These are phyloP conservation scores for Marchantia paleacea DNA, from an alignment of 225 moss, liverwort and hornwort species.

Conservation along the genomic window DNA sequence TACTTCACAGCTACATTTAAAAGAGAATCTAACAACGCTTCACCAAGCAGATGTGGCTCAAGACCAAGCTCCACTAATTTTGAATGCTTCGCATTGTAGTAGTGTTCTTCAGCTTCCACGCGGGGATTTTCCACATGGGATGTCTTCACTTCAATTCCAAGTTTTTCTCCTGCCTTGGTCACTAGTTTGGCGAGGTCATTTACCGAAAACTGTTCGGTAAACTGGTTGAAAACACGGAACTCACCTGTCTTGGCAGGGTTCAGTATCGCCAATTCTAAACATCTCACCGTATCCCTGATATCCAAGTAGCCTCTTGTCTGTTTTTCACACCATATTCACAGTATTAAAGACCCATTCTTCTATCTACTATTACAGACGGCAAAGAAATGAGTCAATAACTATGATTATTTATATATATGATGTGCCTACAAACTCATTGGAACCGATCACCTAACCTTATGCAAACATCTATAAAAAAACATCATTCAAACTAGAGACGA, in stretches of 20 bases:
- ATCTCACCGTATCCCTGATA: constrained; percentile 90
- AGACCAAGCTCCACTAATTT: constrained; percentile 89
- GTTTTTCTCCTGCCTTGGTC: constrained; percentile 72
- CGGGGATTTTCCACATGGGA: constrained; percentile 82
- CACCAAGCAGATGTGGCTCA: constrained; percentile 75
- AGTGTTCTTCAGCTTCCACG: constrained; percentile 92
- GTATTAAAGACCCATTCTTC: too few relatives aligned
- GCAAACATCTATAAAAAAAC: too few relatives aligned
- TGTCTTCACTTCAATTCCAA: constrained; percentile 69
- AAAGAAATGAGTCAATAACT: too few relatives aligned
- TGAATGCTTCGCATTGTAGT: constrained; percentile 96
- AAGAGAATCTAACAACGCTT: constrained; percentile 84
- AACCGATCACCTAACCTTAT: too few relatives aligned
- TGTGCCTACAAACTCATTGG: too few relatives aligned
- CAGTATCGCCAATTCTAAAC: constrained; percentile 82
- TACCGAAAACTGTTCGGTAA: constrained; percentile 96
- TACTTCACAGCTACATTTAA: constrained; percentile 89
- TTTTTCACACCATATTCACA: constrained; percentile 3
- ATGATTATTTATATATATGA: too few relatives aligned
- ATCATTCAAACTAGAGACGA: too few relatives aligned
- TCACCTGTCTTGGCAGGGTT: constrained; percentile 80
- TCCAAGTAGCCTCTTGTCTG: constrained; percentile 96
- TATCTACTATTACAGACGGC: too few relatives aligned
- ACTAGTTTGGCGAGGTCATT: constrained; percentile 84
- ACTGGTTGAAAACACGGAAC: constrained; percentile 96